A percentile compares a stretch with the other conserved stretches of the same genome.
Conservation (phyloP, 1,284 basidiomycete species). For the Thecaphora thlaspeos region DNA sequence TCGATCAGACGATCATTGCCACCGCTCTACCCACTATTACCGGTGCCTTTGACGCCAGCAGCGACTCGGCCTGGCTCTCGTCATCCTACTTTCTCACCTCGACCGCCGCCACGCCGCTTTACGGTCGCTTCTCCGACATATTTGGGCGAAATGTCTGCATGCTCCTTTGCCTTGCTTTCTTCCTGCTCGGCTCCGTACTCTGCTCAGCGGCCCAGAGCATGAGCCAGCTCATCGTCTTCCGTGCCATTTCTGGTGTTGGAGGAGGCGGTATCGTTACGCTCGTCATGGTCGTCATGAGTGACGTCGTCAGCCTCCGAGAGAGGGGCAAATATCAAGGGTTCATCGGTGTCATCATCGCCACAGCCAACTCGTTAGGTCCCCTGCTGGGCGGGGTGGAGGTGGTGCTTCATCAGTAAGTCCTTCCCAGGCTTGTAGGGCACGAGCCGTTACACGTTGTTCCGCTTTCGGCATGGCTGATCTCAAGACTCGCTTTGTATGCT, state of each 20-base stretch:
- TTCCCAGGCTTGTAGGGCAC: too few relatives aligned
- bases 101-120: constrained; percentile 57
- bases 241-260: constrained; percentile 68
- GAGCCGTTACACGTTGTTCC: too few relatives aligned
- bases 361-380: constrained; percentile 39
- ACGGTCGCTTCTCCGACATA: constrained; percentile 66
- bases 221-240: constrained; percentile 71
- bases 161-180: constrained; percentile 67
- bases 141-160: constrained; percentile 69
- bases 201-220: constrained; percentile 59
- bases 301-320: constrained; percentile 40
- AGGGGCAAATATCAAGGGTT: constrained; percentile 47
- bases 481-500: too few relatives aligned
- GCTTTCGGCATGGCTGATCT: too few relatives aligned
- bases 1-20: constrained; percentile 57
- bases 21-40: constrained; percentile 56
- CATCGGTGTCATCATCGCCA: constrained; percentile 35
- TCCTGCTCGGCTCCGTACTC: constrained; percentile 60
- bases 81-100: constrained; percentile 59
- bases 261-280: constrained; percentile 71
- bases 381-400: constrained; percentile 36
- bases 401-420: constrained; percentile 40
- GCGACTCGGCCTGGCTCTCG: constrained; percentile 61
- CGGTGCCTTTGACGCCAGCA: constrained; percentile 29
- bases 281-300: constrained; percentile 60